These are phyloP conservation scores for Pyracantha coccinea DNA, from an alignment of 331 rosid species.

Conservation along the genomic window DNA sequence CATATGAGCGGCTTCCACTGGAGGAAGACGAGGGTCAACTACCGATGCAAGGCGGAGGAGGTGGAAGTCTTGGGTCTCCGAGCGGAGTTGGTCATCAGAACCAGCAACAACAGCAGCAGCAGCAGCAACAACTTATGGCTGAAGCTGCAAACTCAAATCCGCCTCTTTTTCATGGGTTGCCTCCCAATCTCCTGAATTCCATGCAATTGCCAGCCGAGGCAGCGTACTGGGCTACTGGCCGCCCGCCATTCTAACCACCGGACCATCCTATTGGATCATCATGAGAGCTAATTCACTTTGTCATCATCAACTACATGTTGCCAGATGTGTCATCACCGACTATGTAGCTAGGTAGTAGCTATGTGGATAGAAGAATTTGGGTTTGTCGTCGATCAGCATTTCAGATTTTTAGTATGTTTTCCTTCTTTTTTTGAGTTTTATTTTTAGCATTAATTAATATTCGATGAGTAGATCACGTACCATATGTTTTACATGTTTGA, in stretches of 20 bases:
- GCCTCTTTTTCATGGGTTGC: slow-evolving; percentile 67
- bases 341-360: slow-evolving; percentile 3
- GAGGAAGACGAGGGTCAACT: slow-evolving; percentile 67
- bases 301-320: not conserved
- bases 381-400: slow-evolving; percentile 8
- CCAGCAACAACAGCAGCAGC: slow-evolving; percentile 31
- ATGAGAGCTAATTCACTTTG: not conserved
- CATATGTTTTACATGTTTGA: slow-evolving; percentile 16
- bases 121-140: slow-evolving; percentile 35
- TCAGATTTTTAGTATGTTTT: slow-evolving; percentile 4
- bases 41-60: slow-evolving; percentile 42
- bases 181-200: slow-evolving; percentile 74
- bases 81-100: slow-evolving; percentile 43
- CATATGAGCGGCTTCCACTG: slow-evolving; percentile 86
- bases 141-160: slow-evolving; percentile 39
- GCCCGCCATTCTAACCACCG: slow-evolving; percentile 66
- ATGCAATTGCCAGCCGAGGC: slow-evolving; percentile 80
- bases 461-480: slow-evolving; percentile 10
- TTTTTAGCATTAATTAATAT: not conserved
- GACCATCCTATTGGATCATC: not conserved
- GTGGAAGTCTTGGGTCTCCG: slow-evolving; percentile 56
- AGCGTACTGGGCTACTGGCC: slow-evolving; percentile 65
- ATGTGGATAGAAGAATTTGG: slow-evolving; percentile 1
- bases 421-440: not conserved
- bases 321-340: not conserved